Percentiles rank a stretch among this genome's conserved stretches.
Conservation (phyloP, 2,329 filamentous ascomycete genomes). For the Leptoxyphium fumago region DNA sequence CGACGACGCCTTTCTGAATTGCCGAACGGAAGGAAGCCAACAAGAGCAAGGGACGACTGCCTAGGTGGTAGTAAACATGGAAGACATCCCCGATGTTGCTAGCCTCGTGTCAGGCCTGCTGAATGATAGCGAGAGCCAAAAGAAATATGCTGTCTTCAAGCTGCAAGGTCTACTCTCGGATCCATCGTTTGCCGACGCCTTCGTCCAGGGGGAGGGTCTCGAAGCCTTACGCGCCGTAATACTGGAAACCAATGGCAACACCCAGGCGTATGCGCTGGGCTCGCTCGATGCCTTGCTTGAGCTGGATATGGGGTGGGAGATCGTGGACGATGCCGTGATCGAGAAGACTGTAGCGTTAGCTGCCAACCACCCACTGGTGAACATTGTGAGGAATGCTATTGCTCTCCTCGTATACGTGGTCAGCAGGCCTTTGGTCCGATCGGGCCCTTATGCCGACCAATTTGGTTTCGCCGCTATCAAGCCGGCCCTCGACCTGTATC, state of each 20-base stretch:
- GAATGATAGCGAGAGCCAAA: constrained; percentile 67
- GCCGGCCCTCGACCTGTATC: constrained; percentile 78
- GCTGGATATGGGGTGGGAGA: constrained; percentile 96
- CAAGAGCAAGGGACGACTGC: too few species aligned
- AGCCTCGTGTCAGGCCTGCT: constrained; percentile 39
- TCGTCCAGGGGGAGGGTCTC: constrained; percentile 79
- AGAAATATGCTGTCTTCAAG: constrained; percentile 99
- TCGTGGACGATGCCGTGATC: constrained; percentile 59
- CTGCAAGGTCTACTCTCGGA: constrained; percentile 91
- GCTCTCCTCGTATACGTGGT: constrained; percentile 90
- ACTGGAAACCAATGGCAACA: constrained; percentile 78
- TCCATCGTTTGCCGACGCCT: constrained; percentile 89
- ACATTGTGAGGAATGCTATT: constrained; percentile 93
- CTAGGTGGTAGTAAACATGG: constrained; percentile 8
- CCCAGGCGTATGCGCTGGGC: constrained; percentile 85
- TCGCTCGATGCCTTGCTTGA: constrained; percentile 78
- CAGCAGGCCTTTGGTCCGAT: constrained; percentile 36
- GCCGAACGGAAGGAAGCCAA: too few species aligned
- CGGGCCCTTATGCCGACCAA: constrained; percentile 41
- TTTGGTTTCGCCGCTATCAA: constrained; percentile 88
- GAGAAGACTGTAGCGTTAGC: constrained; percentile 76
- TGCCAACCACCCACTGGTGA: constrained; percentile 88
- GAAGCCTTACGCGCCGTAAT: constrained; percentile 68
- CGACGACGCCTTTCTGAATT: too few species aligned
- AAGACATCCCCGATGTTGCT: constrained; percentile 18